These are phyloP conservation scores for Xylariaceae sp. DNA, from an alignment of 2,329 filamentous ascomycete species.

Conservation along the genomic window DNA sequence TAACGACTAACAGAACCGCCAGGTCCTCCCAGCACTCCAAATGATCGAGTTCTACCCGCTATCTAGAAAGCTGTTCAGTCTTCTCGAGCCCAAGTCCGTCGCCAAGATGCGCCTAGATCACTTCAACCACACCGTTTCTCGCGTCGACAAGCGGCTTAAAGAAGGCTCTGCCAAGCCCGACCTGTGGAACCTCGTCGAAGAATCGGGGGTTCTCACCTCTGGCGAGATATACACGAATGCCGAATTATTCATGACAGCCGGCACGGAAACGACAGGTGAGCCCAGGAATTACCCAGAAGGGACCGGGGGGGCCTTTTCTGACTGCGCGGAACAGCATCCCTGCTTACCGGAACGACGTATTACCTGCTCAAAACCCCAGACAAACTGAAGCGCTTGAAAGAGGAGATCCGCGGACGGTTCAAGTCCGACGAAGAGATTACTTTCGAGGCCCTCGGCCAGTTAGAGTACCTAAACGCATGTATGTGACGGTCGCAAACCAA, in stretches of 20 bases:
- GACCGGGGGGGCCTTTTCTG: background rate
- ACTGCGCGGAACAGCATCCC: constrained; percentile 15
- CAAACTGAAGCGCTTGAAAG: constrained; percentile 12
- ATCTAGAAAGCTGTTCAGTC: constrained; percentile 6
- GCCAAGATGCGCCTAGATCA: constrained; percentile 16
- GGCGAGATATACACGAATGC: constrained; percentile 22
- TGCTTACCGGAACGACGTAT: constrained; percentile 16
- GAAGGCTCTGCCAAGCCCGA: constrained; percentile 23
- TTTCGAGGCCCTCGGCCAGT: constrained; percentile 20
- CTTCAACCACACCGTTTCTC: constrained; percentile 16
- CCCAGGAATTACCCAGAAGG: background rate
- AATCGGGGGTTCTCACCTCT: constrained; percentile 17
- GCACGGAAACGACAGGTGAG: constrained; percentile 21
- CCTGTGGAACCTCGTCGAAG: constrained; percentile 27
- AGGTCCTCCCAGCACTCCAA: constrained; percentile 15
- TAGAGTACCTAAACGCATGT: constrained; percentile 30
- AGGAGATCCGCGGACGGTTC: constrained; percentile 16
- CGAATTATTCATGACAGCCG: constrained; percentile 25
- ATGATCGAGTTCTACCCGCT: constrained; percentile 17
- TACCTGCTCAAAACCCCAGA: constrained; percentile 16
- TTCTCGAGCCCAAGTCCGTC: constrained; percentile 14
- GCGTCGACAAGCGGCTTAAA: constrained; percentile 15
- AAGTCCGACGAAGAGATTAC: constrained; percentile 28
- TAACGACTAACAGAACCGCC: background rate
- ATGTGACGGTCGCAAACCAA: background rate